Percentiles rank a stretch among this genome's conserved stretches.
Conservation (phyloP, 2,329 filamentous ascomycete genomes). For the Paecilomyces variotii region DNA sequence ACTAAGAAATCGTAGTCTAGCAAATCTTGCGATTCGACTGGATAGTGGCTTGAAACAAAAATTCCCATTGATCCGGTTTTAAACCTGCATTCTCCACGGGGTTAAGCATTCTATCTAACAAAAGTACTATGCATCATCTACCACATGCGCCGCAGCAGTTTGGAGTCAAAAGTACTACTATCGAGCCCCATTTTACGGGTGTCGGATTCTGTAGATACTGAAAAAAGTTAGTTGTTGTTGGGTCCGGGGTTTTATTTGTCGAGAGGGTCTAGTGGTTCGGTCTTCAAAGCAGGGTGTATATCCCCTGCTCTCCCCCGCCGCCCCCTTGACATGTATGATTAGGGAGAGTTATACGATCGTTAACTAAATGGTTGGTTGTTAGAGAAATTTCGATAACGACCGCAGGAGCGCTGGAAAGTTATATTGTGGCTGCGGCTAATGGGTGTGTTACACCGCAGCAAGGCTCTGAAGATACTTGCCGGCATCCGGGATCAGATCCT, state of each 20-base stretch:
- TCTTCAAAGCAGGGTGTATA: neutral
- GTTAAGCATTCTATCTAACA: neutral
- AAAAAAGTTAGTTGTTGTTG: neutral
- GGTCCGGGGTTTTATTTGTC: neutral
- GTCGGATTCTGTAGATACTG: neutral
- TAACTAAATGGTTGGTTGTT: neutral
- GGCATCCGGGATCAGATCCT: neutral
- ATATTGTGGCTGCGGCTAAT: neutral
- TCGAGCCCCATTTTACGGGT: neutral
- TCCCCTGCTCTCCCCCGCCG: no score
- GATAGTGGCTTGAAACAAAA: neutral
- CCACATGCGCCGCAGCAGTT: neutral
- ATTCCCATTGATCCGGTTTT: neutral
- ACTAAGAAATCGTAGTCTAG: neutral
- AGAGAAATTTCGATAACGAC: neutral
- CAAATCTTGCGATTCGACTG: neutral
- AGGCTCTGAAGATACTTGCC: neutral
- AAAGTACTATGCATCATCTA: neutral
- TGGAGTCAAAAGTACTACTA: neutral
- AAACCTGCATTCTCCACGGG: neutral
- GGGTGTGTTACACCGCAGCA: neutral
- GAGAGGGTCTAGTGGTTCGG: neutral
- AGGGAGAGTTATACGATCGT: neutral
- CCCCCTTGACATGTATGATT: neutral
- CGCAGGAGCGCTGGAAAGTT: no score